These are phyloP conservation scores for Elaphomyces granulatus DNA, from an alignment of 495 filamentous ascomycete species.

Conservation along the genomic window DNA sequence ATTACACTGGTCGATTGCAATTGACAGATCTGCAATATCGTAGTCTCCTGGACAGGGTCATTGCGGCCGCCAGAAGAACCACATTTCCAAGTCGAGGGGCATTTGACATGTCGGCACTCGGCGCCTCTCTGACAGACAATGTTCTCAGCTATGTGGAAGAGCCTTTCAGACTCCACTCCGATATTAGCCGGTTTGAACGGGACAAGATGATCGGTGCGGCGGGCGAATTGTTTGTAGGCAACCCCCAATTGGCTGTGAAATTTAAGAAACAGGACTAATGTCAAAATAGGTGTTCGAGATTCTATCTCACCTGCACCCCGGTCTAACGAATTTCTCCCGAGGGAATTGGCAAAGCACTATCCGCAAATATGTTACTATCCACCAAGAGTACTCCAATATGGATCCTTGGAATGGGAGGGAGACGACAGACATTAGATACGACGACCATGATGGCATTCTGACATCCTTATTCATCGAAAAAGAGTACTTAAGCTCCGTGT, in stretches of 20 bases:
- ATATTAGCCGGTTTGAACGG: constrained; percentile 17
- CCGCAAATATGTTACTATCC: constrained; percentile 15
- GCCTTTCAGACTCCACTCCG: too few relatives aligned
- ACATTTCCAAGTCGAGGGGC: too few relatives aligned
- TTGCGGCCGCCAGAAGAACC: neutral
- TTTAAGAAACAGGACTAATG: constrained; percentile 1
- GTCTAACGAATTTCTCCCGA: constrained; percentile 13
- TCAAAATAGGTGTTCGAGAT: constrained; percentile 27
- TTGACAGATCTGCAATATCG: too few relatives aligned
- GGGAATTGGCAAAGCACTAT: constrained; percentile 34
- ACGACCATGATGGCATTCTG: constrained; percentile 20
- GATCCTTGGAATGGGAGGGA: constrained; percentile 22
- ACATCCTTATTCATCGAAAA: constrained; percentile 19
- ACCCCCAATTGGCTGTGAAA: neutral
- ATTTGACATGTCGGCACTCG: too few relatives aligned
- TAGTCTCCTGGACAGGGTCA: neutral
- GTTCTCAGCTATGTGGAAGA: too few relatives aligned
- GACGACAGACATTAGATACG: constrained; percentile 28
- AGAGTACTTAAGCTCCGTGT: constrained; percentile 17
- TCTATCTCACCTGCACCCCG: constrained; percentile 16
- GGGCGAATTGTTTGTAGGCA: constrained; percentile 34
- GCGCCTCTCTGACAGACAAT: too few relatives aligned
- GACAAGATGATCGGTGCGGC: constrained; percentile 29
- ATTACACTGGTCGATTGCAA: too few relatives aligned
- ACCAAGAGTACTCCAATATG: constrained; percentile 25